Conservation (phyloP, 2,329 filamentous ascomycete genomes). For the Colletotrichum magnum region DNA sequence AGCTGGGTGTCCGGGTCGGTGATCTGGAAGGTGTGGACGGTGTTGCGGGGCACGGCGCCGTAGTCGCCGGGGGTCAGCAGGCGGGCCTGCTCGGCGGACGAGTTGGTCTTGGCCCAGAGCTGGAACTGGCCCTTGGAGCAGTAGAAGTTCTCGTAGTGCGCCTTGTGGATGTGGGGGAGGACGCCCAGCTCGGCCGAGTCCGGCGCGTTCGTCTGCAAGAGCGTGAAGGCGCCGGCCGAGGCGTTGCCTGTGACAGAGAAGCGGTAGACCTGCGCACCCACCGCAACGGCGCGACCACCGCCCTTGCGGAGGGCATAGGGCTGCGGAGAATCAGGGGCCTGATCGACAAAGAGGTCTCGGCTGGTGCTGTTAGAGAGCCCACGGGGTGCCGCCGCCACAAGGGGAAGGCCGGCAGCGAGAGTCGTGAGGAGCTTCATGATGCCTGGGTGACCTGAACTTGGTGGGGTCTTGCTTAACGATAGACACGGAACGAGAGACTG, state of each 20-base stretch:
- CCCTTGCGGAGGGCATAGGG: slow-evolving; percentile 37
- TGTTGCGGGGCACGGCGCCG: slow-evolving; percentile 59
- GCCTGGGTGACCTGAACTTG: neutral
- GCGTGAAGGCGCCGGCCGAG: slow-evolving; percentile 59
- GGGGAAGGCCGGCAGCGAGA: slow-evolving; percentile 29
- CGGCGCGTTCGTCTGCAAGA: slow-evolving; percentile 60
- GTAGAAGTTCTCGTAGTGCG: slow-evolving; percentile 64
- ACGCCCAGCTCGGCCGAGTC: slow-evolving; percentile 54
- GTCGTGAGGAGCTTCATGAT: slow-evolving; percentile 33
- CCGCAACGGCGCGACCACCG: slow-evolving; percentile 24
- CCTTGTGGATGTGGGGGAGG: slow-evolving; percentile 58
- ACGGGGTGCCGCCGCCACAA: slow-evolving; percentile 28
- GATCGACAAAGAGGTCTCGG: slow-evolving; percentile 22
- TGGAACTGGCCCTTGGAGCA: slow-evolving; percentile 59
- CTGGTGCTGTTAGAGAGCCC: slow-evolving; percentile 21
- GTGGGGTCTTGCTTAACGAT: neutral
- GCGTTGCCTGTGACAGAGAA: slow-evolving; percentile 60
- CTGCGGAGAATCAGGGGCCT: slow-evolving; percentile 21
- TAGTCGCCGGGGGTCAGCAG: slow-evolving; percentile 61
- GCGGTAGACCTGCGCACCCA: slow-evolving; percentile 32
- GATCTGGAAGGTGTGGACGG: slow-evolving; percentile 63
- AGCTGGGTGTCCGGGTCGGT: slow-evolving; percentile 63
- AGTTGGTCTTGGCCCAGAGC: slow-evolving; percentile 53
- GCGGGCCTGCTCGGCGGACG: slow-evolving; percentile 52
- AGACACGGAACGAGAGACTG: slow-evolving; percentile 1